Base-by-base conservation (phyloP, 208 protist species). In the Leishmania guyanensis region DNA sequence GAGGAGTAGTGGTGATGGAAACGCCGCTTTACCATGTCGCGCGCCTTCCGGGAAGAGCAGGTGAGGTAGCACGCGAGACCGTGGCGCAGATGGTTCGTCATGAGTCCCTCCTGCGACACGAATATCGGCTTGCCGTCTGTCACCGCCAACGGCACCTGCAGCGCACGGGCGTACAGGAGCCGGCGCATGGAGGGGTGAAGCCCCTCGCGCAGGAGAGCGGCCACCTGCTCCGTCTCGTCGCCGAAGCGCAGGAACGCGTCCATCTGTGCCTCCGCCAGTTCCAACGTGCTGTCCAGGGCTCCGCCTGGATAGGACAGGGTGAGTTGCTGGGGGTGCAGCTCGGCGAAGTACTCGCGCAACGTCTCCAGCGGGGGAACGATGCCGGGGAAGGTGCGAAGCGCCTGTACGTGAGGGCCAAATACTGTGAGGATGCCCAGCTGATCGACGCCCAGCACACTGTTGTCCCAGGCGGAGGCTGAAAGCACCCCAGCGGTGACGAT, bases 111-210 rank as follows among this genome's bases (percentile, higher is more conserved):
- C 78, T 89, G 73, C n/a, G 73, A 54, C 33, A 78, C 76, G 77
- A 92, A 91, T 36, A 91, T 85, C 51, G 94, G 90, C 62, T 76
- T 80, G 17, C 90, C 92, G 64, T 94, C 91, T 14, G 88, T 94
- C 16, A 94, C 94, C 16, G 69, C 29, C 70, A 98, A 78, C 43
- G 83, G 78, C 33, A 95, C 50, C 75, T 92, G 90, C 77, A 98
- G 83, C 43, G 91, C 92, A n/a, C 91, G 85, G 17, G 94, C 90
- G 80, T 98, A 98, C 62, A 95, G 74, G 10, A 98, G 84, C 20
- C 94, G 92, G 20, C 94, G 90, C 50, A 98, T 60, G 0, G 92
- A 91, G 16, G 92, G 93, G 85, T 92, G 91, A 51, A 94, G 88
- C 33, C 84, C 83, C 51, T 86, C 82, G 16, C 87, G 88, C 54